Conservation (phyloP, 306 rosid species). For the Abrus precatorius region DNA sequence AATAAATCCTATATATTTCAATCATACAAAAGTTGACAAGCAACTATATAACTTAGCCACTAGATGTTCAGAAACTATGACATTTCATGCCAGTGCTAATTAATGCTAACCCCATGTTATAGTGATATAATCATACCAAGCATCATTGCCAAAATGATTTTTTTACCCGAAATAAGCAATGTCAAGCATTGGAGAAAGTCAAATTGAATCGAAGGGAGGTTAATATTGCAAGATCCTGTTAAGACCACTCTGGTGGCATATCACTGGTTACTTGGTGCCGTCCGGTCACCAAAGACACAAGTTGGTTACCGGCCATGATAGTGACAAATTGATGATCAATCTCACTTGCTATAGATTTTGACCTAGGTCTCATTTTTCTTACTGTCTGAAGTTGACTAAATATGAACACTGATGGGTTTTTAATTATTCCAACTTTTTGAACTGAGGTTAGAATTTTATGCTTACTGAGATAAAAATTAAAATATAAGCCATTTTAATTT, state of each 20-base stretch:
- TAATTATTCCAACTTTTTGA: slow-evolving; percentile 35
- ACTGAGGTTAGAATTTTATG: slow-evolving; percentile 15
- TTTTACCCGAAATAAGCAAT: slow-evolving; percentile 43
- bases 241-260: slow-evolving; percentile 53
- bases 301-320: slow-evolving; percentile 60
- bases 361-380: slow-evolving; percentile 24
- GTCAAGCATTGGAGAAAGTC: slow-evolving; percentile 22
- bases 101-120: slow-evolving; percentile 39
- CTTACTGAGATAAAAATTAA: slow-evolving; percentile 3
- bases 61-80: slow-evolving; percentile 9
- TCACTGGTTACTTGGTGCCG: slow-evolving; percentile 56
- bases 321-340: slow-evolving; percentile 51
- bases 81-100: slow-evolving; percentile 9
- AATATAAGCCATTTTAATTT: slow-evolving; percentile 16
- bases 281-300: slow-evolving; percentile 55
- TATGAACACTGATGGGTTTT: slow-evolving; percentile 15
- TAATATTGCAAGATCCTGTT: slow-evolving; percentile 55
- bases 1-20: slow-evolving; percentile 14
- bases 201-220: slow-evolving; percentile 46
- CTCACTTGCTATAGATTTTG: slow-evolving; percentile 47
- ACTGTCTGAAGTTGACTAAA: slow-evolving; percentile 47
- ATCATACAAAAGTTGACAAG: slow-evolving; percentile 39
- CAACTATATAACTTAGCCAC: not conserved
- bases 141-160: slow-evolving; percentile 52
- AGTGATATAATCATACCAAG: slow-evolving; percentile 30